Conservation (phyloP, 345 rosid species). For the Stellera chamaejasme region DNA sequence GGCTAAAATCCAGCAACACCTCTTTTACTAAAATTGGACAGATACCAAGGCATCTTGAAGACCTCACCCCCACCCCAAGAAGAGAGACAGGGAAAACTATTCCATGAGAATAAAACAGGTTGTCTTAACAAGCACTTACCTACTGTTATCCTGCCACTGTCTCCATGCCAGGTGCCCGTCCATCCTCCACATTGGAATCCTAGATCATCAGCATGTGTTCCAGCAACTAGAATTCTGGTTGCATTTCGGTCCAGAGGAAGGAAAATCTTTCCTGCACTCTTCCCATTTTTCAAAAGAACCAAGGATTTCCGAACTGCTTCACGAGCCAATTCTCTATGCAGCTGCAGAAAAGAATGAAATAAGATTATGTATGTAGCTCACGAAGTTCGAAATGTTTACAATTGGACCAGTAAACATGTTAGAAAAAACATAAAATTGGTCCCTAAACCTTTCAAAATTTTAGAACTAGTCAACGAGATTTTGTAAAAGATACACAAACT, state of each 20-base stretch:
- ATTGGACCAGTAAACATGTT: no score
- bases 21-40: no score
- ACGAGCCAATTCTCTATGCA: conserved; percentile 61
- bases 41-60: no score
- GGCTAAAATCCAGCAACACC: neutral
- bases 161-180: conserved; percentile 66
- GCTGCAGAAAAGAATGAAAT: conserved; percentile 28
- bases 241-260: conserved; percentile 67
- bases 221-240: conserved; percentile 57
- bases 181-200: conserved; percentile 95
- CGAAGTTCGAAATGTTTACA: no score
- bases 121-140: conserved; percentile 33
- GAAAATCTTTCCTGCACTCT: conserved; percentile 35
- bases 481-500: neutral
- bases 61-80: no score
- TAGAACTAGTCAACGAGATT: neutral
- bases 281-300: conserved; percentile 81
- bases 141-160: conserved; percentile 70
- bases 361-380: no score
- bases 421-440: neutral
- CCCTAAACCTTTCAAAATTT: neutral
- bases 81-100: no score
- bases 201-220: conserved; percentile 83
- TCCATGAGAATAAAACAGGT: neutral
- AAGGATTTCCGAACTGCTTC: conserved; percentile 89